Percentiles rank a stretch among this genome's conserved stretches.
phyloP scores from a whole-genome alignment of 179 eudicot species.

The Carnegiea gigantea region DNA sequence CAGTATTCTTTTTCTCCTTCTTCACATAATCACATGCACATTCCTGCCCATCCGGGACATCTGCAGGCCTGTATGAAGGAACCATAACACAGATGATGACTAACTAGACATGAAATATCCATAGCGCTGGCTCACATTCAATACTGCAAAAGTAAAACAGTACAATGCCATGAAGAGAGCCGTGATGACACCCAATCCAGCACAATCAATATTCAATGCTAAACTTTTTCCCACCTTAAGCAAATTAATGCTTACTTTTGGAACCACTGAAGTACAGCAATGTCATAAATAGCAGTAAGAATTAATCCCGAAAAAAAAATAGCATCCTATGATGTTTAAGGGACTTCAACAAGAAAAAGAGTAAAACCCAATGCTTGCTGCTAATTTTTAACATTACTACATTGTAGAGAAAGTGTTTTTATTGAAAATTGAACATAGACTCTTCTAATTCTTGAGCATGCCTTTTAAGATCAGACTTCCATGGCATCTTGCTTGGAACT shows the following conservation, averaged over 20 bases:
- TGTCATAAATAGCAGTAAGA: background rate
- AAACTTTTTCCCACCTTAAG: too few species aligned
- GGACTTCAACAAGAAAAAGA: background rate
- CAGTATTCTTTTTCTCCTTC: too few species aligned
- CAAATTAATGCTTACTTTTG: background rate
- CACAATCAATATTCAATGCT: background rate
- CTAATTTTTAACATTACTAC: too few species aligned
- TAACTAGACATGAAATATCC: conserved; percentile 36
- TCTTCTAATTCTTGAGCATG: background rate
- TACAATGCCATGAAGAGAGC: conserved; percentile 37
- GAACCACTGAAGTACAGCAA: conserved; percentile 4
- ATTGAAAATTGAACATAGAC: background rate
- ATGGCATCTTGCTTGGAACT: background rate
- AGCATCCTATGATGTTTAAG: background rate
- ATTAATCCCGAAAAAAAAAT: background rate
- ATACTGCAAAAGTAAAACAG: conserved; percentile 34
- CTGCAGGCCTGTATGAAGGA: conserved; percentile 36
- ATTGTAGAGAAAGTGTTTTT: background rate
- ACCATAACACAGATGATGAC: conserved; percentile 23
- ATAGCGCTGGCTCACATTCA: conserved; percentile 36
- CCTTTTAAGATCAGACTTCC: background rate
- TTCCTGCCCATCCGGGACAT: conserved; percentile 33
- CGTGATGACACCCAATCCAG: conserved; percentile 34
- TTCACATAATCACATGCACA: conserved; percentile 29
- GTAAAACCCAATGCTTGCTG: background rate